Conservation (phyloP, 495 filamentous ascomycete species). For the Neurospora sp. region DNA sequence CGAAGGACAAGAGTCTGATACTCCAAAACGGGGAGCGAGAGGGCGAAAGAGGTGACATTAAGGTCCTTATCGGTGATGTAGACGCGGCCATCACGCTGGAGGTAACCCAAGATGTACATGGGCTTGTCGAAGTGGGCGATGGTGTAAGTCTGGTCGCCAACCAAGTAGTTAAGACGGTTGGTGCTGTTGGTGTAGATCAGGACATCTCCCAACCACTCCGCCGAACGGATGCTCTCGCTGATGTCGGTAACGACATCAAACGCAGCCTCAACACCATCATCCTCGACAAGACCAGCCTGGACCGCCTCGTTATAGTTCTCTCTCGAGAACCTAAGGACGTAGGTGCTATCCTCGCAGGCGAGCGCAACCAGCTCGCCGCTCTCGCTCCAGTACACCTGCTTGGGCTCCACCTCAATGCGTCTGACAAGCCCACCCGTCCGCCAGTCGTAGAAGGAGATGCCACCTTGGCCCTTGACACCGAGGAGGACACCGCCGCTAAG, state of each 20-base stretch:
- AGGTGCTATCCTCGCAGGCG: conserved; percentile 92
- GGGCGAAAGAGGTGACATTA: conserved; percentile 75
- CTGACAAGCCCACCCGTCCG: conserved; percentile 78
- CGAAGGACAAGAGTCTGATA: conserved; percentile 95
- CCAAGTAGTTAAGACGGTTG: conserved; percentile 95
- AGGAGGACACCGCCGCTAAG: conserved; percentile 84
- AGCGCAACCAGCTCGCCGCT: conserved; percentile 86
- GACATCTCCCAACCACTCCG: conserved; percentile 95
- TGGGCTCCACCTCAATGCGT: conserved; percentile 92
- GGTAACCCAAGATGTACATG: conserved; percentile 91
- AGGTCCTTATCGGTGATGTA: conserved; percentile 96
- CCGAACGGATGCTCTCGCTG: conserved; percentile 88
- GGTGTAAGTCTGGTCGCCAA: conserved; percentile 98
- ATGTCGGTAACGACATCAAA: conserved; percentile 94
- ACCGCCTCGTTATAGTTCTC: conserved; percentile 78
- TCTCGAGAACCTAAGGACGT: conserved; percentile 81
- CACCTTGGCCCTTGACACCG: conserved; percentile 88
- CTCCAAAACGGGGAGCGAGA: conserved; percentile 90
- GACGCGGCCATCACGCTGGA: conserved; percentile 83
- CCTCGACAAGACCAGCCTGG: conserved; percentile 72
- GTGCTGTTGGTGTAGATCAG: conserved; percentile 97
- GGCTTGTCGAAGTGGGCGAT: conserved; percentile 92
- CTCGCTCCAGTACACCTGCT: conserved; percentile 93
- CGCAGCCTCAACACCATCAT: conserved; percentile 95
- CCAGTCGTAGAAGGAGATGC: conserved; percentile 96